Conservation (phyloP, 2,329 filamentous ascomycete genomes). For the Fusarium albosuccineum region DNA sequence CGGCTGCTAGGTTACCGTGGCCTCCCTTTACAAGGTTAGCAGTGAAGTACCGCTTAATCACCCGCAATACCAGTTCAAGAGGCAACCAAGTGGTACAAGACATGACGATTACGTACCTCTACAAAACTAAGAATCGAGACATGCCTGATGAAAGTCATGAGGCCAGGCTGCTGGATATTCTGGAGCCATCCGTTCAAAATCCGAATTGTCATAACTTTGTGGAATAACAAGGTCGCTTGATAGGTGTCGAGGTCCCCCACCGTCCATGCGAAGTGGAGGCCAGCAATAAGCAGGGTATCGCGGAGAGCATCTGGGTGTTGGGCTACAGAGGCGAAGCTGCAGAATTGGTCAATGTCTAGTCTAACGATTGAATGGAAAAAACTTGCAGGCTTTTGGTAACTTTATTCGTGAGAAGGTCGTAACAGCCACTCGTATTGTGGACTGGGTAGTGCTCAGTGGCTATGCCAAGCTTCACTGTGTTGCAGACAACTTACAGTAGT, state of each 20-base stretch:
- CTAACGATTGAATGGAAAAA: rapidly evolving
- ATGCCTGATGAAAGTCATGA: conserved; percentile 39
- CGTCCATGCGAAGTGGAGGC: conserved; percentile 42
- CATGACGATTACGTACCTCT: conserved; percentile 17
- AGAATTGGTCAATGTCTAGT: rapidly evolving
- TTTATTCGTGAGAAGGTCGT: conserved; percentile 10
- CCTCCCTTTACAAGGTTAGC: conserved; percentile 19
- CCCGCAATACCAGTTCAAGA: no score
- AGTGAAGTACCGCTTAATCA: background rate
- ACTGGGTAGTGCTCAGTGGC: conserved; percentile 11
- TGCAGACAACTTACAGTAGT: conserved; percentile 38
- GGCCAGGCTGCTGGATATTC: conserved; percentile 3
- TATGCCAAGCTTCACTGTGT: no score
- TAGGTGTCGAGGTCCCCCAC: conserved; percentile 32
- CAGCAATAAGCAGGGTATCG: conserved; percentile 37
- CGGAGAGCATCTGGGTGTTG: conserved; percentile 39
- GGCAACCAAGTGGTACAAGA: rapidly evolving
- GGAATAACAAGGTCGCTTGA: conserved; percentile 38
- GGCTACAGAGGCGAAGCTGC: conserved; percentile 12
- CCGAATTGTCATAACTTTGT: conserved; percentile 36
- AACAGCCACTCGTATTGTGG: conserved; percentile 26
- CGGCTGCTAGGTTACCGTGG: conserved; percentile 34
- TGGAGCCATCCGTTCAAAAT: conserved; percentile 38
- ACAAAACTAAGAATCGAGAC: conserved; percentile 37
- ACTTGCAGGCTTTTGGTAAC: conserved; percentile 23